Percentiles rank a stretch among this genome's conserved stretches.
phyloP scores from a whole-genome alignment of 23 red algal species.

The Pyropia haitanensis region DNA sequence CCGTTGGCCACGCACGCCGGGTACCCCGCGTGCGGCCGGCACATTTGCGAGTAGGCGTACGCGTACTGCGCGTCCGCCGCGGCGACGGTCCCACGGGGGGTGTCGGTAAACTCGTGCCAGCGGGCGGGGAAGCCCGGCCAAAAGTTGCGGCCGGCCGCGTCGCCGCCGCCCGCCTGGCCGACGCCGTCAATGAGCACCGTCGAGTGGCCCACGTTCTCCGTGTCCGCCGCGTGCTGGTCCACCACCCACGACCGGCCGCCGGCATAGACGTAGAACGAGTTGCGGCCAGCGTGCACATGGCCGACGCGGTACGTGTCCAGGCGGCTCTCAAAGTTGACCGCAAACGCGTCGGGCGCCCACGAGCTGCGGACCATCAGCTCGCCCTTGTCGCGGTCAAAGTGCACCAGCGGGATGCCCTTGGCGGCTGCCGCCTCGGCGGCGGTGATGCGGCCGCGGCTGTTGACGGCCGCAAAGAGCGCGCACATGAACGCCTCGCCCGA shows the following conservation, averaged over 20 bases:
- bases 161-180: background rate
- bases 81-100: background rate
- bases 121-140: background rate
- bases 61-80: background rate
- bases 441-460: background rate
- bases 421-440: background rate
- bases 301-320: background rate
- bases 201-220: background rate
- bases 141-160: background rate
- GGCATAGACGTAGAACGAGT: background rate
- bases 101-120: too few relatives aligned
- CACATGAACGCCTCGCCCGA: background rate
- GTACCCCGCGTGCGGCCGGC: background rate
- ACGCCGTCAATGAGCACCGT: background rate
- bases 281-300: background rate
- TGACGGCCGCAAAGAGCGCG: background rate
- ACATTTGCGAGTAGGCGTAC: background rate
- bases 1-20: background rate
- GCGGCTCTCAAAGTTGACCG: background rate
- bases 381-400: background rate
- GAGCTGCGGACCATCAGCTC: background rate
- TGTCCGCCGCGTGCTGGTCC: background rate
- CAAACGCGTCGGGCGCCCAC: background rate
- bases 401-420: background rate
- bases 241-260: background rate